Percentiles rank a stretch among this genome's conserved stretches.
Conservation (phyloP, 371 early-diverging fungal genomes). For the Apophysomyces variabilis region DNA sequence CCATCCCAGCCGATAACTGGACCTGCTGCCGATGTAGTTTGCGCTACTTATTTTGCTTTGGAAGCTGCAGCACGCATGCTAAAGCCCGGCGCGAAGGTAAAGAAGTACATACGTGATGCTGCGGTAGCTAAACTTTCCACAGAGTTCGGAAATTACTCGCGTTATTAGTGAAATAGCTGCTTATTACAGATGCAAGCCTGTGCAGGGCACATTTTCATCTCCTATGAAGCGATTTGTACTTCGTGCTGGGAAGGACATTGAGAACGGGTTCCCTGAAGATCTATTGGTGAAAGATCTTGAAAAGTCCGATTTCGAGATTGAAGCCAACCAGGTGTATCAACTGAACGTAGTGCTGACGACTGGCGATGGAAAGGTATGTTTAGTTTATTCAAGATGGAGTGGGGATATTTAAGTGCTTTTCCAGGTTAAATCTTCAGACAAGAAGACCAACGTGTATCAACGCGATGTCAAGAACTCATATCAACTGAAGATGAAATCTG, state of each 20-base stretch:
- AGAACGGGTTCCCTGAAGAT: slow-evolving; percentile 81
- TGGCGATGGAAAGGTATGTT: slow-evolving; percentile 71
- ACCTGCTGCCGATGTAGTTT: slow-evolving; percentile 75
- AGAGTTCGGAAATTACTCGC: slow-evolving; percentile 74
- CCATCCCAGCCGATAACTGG: slow-evolving; percentile 71
- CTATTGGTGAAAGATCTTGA: slow-evolving; percentile 65
- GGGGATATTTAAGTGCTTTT: too few relatives aligned
- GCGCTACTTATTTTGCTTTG: slow-evolving; percentile 82
- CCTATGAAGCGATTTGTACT: slow-evolving; percentile 83
- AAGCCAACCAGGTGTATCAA: slow-evolving; percentile 83
- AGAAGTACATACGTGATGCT: background rate
- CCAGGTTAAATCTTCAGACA: slow-evolving; percentile 61
- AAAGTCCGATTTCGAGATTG: slow-evolving; percentile 68
- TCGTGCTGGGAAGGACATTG: slow-evolving; percentile 82
- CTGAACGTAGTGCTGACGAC: slow-evolving; percentile 84
- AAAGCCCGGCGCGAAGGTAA: slow-evolving; percentile 74
- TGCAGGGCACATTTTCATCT: slow-evolving; percentile 86
- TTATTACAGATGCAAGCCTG: slow-evolving; percentile 85
- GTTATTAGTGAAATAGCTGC: slow-evolving; percentile 77
- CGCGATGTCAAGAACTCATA: slow-evolving; percentile 80
- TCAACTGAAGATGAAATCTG: slow-evolving; percentile 86
- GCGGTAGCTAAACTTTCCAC: slow-evolving; percentile 22
- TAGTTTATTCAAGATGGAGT: background rate
- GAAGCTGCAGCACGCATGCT: slow-evolving; percentile 83
- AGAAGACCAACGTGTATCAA: slow-evolving; percentile 84